These are phyloP conservation scores for Fomitopsis schrenkii DNA, from an alignment of 1,284 basidiomycete species.

Conservation along the genomic window DNA sequence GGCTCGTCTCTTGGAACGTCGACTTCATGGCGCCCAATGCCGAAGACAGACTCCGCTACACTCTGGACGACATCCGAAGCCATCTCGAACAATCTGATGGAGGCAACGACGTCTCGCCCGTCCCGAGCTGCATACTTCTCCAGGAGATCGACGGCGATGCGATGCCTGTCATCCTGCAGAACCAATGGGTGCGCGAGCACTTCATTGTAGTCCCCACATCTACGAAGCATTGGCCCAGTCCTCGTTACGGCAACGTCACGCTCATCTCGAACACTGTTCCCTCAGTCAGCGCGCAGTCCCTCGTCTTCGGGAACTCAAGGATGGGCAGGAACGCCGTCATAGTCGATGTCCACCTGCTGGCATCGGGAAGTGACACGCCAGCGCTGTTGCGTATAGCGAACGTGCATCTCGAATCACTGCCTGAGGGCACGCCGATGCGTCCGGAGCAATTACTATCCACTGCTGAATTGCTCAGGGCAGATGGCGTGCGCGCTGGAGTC, in stretches of 20 bases:
- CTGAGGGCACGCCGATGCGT: constrained; percentile 37
- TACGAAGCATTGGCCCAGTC: constrained; percentile 46
- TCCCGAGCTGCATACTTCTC: constrained; percentile 56
- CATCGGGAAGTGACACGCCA: constrained; percentile 15
- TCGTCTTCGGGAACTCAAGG: constrained; percentile 46
- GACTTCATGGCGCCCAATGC: constrained; percentile 39
- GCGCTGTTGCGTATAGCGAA: constrained; percentile 52
- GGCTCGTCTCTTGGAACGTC: constrained; percentile 66
- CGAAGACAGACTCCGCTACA: constrained; percentile 39
- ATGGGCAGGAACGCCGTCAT: constrained; percentile 53
- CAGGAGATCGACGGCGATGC: constrained; percentile 55
- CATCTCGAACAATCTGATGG: constrained; percentile 42
- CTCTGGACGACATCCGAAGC: constrained; percentile 50
- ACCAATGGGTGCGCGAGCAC: constrained; percentile 52
- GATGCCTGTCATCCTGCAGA: constrained; percentile 40
- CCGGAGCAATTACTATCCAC: constrained; percentile 51
- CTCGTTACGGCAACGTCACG: constrained; percentile 58
- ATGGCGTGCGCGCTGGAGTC: constrained; percentile 48
- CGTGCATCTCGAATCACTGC: constrained; percentile 65
- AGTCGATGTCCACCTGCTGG: constrained; percentile 48
- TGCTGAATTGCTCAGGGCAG: constrained; percentile 40
- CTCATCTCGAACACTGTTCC: constrained; percentile 55
- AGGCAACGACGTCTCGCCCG: constrained; percentile 28
- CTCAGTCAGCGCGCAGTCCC: constrained; percentile 37
- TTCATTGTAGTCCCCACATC: constrained; percentile 55